Percentiles rank a stretch among this genome's conserved stretches.
phyloP scores from a whole-genome alignment of 345 rosid species.

The Pseudoturritis turrita region DNA sequence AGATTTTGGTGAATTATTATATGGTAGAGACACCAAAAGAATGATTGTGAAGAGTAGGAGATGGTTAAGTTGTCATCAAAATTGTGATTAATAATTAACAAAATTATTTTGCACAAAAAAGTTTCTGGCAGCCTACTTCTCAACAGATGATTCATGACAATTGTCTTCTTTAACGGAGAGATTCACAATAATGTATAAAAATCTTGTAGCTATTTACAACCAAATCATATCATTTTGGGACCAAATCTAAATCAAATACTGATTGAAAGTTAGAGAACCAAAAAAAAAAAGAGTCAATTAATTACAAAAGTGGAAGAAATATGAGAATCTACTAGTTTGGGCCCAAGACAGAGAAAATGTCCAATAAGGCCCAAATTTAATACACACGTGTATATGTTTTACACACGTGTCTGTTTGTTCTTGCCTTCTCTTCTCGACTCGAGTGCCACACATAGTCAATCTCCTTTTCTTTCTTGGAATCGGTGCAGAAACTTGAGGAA shows the following conservation, averaged over 20 bases:
- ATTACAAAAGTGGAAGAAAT: neutral
- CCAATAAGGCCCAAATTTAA: constrained; percentile 1
- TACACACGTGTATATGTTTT: neutral
- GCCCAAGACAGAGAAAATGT: neutral
- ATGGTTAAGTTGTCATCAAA: constrained; percentile 67
- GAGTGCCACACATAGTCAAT: neutral
- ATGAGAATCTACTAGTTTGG: neutral
- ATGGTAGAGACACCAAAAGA: constrained; percentile 54
- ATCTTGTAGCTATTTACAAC: constrained; percentile 9
- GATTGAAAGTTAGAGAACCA: neutral
- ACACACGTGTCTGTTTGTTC: constrained; percentile 5
- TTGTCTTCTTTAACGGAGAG: constrained; percentile 46
- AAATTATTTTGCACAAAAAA: neutral
- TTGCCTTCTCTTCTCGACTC: neutral
- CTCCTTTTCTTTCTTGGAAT: neutral
- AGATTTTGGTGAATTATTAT: constrained; percentile 37
- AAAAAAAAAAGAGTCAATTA: neutral
- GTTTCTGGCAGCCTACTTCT: constrained; percentile 49
- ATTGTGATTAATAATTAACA: constrained; percentile 30
- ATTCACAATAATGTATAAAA: constrained; percentile 5
- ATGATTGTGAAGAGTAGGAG: constrained; percentile 73
- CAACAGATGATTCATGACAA: constrained; percentile 59
- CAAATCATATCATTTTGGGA: neutral
- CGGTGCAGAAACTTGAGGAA: neutral
- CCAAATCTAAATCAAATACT: neutral